Evolutionary conservation across 2,329 filamentous ascomycete species (phyloP), one percentile per base, ranked within the genome.

Genomic region (Tolypocladium pustulatum): DNA sequence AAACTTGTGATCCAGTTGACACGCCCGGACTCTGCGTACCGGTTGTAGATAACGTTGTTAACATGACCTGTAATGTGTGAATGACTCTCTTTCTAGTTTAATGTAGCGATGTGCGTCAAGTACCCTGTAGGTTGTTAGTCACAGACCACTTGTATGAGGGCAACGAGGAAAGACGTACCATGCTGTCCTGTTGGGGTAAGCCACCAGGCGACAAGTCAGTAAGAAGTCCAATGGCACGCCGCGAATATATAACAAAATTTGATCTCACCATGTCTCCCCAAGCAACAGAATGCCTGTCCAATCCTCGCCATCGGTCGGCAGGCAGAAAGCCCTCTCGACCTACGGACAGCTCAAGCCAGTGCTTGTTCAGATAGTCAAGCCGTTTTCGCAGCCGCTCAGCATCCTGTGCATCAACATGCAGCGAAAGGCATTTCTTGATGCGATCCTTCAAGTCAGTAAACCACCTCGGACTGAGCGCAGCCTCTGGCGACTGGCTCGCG

Each of bases 191-290:
- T 58, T 34, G 15, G 37, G 66, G 73, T 1, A 22, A 32, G 30
- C 22, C 27, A 13, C 9, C 4, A 22, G 30, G 5, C 9, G 71
- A 63, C 38, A 20, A 56, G 17, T 54, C 38, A 54, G 51, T 51
- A 15, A 56, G 10, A 5, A 74, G 2, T 10, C 1, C 49, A 27
- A 34, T n/a, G 30, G 17, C 8, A 13, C 17, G 9, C 0, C 17
- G 10, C 13, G 7, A 34, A 5, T 7, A 13, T 7, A 20, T 8
- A n/a, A 32, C 8, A 17, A 12, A 13, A 7, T 22, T 5, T 71
- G 64, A n/a, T n/a, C 76, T 72, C 74, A 90, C 89, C 88, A 91
- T 90, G 71, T 96, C 91, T 36, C 91, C 91, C 90, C 90, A 95
- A 0, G 84, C 85, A 30, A 95, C 86, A 63, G 80, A 78, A 60